Conservation (phyloP, 768 basidiomycete species). For the Boletellus sp. region DNA sequence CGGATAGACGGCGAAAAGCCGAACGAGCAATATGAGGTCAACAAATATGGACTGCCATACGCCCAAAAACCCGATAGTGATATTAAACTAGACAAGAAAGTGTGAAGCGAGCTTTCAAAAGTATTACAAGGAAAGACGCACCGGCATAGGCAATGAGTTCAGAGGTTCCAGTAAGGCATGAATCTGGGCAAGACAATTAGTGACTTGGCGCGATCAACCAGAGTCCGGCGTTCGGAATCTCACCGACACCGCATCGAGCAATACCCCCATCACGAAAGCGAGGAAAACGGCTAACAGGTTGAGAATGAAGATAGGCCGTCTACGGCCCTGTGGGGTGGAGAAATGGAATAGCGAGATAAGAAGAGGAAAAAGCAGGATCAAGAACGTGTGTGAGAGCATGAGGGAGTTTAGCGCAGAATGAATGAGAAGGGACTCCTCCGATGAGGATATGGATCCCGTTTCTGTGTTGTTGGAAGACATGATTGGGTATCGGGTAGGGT, state of each 20-base stretch:
- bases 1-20: conserved; percentile 24
- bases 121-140: neutral
- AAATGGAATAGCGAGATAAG: conserved; percentile 17
- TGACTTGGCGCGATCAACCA: neutral
- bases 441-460: neutral
- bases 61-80: conserved; percentile 20
- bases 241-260: conserved; percentile 13
- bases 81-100: conserved; percentile 7
- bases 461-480: conserved; percentile 6
- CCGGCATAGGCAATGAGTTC: conserved; percentile 5
- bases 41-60: conserved; percentile 24
- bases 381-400: conserved; percentile 13
- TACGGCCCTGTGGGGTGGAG: conserved; percentile 13
- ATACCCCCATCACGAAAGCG: conserved; percentile 11
- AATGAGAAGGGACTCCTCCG: conserved; percentile 3
- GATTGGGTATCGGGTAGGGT: neutral
- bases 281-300: conserved; percentile 13
- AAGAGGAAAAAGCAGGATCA: conserved; percentile 18
- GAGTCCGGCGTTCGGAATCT: neutral
- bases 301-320: conserved; percentile 19
- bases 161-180: conserved; percentile 22
- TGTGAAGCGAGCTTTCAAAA: neutral
- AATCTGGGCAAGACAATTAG: conserved; percentile 14
- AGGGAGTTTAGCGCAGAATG: neutral
- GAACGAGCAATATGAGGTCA: conserved; percentile 23